A percentile compares a stretch with the other conserved stretches of the same genome.
Conservation (phyloP, 805 yeast genomes). For the Candida ficus region DNA sequence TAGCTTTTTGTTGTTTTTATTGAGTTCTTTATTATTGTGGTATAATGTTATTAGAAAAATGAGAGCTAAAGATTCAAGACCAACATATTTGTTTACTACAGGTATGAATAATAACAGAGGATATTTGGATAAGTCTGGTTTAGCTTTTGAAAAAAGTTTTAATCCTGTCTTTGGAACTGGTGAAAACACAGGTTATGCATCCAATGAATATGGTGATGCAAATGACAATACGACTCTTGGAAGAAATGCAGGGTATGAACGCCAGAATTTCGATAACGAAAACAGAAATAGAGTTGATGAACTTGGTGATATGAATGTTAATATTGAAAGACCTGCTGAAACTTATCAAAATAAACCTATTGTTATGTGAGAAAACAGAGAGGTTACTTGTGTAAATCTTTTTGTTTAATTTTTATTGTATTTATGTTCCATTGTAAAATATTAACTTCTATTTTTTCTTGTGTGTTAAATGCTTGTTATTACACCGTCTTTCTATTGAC, state of each 20-base stretch:
- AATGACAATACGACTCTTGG: neutral
- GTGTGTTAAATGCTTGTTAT: too few relatives aligned
- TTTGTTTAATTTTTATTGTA: too few relatives aligned
- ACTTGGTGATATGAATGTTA: neutral
- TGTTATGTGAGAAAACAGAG: too few relatives aligned
- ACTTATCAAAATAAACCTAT: neutral
- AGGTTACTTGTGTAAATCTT: too few relatives aligned
- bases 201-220: constrained; percentile 3
- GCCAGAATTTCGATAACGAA: too few relatives aligned
- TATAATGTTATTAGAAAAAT: constrained; percentile 25
- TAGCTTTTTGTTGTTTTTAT: constrained; percentile 24
- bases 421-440: too few relatives aligned
- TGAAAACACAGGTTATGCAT: neutral
- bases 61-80: neutral
- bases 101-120: constrained; percentile 1
- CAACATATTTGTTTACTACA: constrained; percentile 7
- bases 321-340: constrained; percentile 1
- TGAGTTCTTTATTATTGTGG: constrained; percentile 23
- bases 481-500: too few relatives aligned
- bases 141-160: constrained; percentile 4
- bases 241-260: too few relatives aligned
- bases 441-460: too few relatives aligned
- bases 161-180: constrained; percentile 4
- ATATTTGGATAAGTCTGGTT: constrained; percentile 7
- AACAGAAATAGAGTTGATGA: too few relatives aligned